phyloP scores from a whole-genome alignment of 1,139 yeast species.

The Pneumocystis oryctolagi region DNA sequence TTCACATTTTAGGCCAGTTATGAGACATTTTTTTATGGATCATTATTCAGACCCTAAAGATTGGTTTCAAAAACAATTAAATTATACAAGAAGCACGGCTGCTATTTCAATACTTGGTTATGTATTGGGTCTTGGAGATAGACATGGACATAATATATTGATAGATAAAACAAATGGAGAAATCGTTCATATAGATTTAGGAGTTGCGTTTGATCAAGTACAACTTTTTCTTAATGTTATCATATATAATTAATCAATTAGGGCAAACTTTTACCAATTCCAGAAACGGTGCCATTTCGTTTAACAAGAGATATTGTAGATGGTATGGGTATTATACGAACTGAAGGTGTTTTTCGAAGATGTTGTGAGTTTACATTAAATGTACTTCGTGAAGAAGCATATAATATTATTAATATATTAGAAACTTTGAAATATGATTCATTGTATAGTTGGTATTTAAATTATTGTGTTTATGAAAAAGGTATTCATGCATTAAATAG shows the following conservation, averaged over 20 bases:
- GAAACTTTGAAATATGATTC: constrained; percentile 90
- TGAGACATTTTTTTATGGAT: constrained; percentile 56
- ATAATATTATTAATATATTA: constrained; percentile 62
- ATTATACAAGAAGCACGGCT: constrained; percentile 69
- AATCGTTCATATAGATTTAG: constrained; percentile 89
- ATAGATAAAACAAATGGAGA: constrained; percentile 72
- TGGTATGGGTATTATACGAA: constrained; percentile 79
- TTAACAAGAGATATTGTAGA: constrained; percentile 81
- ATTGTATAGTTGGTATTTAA: constrained; percentile 66
- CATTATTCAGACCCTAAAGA: constrained; percentile 49
- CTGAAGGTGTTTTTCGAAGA: constrained; percentile 56
- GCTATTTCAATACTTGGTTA: constrained; percentile 76
- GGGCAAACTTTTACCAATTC: constrained; percentile 68
- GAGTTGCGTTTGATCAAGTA: constrained; percentile 70
- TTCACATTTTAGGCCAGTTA: constrained; percentile 45
- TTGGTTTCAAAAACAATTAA: constrained; percentile 57
- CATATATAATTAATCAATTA: constrained; percentile 24
- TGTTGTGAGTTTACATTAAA: constrained; percentile 62
- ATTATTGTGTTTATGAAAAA: constrained; percentile 20
- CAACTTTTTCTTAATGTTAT: not conserved
- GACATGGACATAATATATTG: constrained; percentile 82
- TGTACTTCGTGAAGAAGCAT: constrained; percentile 50
- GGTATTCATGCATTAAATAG: constrained; percentile 13
- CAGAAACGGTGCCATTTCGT: constrained; percentile 89
- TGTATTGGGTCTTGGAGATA: constrained; percentile 81